Evolutionary conservation across 1,284 basidiomycete species (phyloP).

Genomic region (Ceratobasidium sp.): DNA sequence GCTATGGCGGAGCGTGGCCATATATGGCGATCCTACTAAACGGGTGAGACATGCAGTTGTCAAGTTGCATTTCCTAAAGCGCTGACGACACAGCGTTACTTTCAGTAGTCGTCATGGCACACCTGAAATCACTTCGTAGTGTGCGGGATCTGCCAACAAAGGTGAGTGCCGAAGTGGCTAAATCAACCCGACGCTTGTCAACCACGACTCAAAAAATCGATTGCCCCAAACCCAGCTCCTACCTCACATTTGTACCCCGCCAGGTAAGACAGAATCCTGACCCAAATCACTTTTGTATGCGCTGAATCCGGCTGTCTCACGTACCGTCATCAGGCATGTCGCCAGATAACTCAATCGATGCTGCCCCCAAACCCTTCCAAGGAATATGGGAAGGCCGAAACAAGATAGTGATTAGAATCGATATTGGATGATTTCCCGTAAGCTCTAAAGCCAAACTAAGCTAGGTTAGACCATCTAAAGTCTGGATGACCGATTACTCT

Average conservation of each 20-base stretch:
- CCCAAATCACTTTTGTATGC: neutral
- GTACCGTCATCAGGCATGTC: neutral
- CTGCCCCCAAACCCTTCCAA: neutral
- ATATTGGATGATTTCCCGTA: too few relatives aligned
- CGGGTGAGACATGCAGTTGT: neutral
- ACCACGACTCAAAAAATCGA: neutral
- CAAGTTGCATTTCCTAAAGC: neutral
- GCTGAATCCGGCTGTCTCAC: neutral
- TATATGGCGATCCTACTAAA: too few relatives aligned
- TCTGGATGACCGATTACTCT: too few relatives aligned
- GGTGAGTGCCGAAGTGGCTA: neutral
- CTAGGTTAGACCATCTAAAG: too few relatives aligned
- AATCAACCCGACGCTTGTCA: neutral
- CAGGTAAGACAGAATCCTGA: neutral
- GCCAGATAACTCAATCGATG: neutral
- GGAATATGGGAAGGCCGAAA: constrained; percentile 12
- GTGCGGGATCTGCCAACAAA: neutral
- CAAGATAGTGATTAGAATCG: constrained; percentile 39
- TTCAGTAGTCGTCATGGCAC: neutral
- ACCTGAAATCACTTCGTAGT: neutral
- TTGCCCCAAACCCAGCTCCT: neutral
- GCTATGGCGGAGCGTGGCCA: too few relatives aligned
- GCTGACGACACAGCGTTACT: neutral
- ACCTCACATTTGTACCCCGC: neutral
- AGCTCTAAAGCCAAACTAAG: too few relatives aligned